Evolutionary conservation across 495 filamentous ascomycete species (phyloP), one percentile per base, ranked within the genome.

Genomic region (Corynascus novoguineensis): DNA sequence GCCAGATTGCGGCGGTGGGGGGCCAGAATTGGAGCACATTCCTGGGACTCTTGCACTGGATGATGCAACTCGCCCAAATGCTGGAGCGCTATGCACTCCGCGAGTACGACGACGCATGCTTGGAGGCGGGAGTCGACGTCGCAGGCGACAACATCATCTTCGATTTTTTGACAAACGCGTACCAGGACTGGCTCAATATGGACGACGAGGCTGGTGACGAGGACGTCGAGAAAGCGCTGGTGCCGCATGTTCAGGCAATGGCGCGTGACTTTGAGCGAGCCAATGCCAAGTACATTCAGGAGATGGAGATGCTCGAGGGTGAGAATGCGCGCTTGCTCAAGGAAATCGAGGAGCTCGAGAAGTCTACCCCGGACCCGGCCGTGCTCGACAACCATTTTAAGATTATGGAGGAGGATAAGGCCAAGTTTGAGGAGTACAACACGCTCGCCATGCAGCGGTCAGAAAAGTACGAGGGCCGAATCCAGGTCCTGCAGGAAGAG

Each of bases 11-110:
- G 1, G 92, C 95, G 1, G 95, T 97, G 5, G 93, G 93, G 51
- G 91, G 90, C 10, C 89, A 92, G 66, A 97, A 96, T 64, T 99
- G 93, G 93, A 85, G 86, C 27, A 89, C 88, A 0, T 96, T 97
- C 66, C 75, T 99, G 24, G 95, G 90, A 0, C 78, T 97, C 72
- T 78, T 99, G 46, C 92, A 99, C 71, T 99, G 93, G 93, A 86
- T 99, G 83, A 95, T 99, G 92, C 91, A 97, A 70, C 74, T 97
- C 45, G 89, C 90, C 12, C 81, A 87, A 51, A 95, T 95, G 83
- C 84, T 96, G 72, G 90, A 97, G 53, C 73, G 84, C 10, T 97
- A 87, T 66, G 71, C 79, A 3, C 59, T 71, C 22, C 83, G 89
- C 32, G 82, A 85, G 42, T 97, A 95, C 68, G 90, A 97, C 59